Conservation (phyloP, 768 basidiomycete species). For the Obba rivulosa region DNA sequence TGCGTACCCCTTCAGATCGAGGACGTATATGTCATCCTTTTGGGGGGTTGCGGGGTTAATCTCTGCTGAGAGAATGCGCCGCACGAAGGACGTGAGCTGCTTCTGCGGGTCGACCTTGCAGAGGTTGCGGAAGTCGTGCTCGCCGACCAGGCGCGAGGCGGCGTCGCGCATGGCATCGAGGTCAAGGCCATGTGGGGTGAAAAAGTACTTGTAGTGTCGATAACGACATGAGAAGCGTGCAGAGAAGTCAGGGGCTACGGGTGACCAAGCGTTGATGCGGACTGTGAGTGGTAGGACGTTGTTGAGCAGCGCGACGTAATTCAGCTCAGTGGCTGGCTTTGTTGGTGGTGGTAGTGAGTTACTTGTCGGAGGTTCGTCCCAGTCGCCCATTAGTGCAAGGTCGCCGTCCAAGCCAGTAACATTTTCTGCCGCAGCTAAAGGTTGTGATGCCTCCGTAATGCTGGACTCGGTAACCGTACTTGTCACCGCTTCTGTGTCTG, state of each 20-base stretch:
- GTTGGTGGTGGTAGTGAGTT: slow-evolving; percentile 14
- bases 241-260: slow-evolving; percentile 73
- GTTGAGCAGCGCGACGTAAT: slow-evolving; percentile 80
- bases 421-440: slow-evolving; percentile 3
- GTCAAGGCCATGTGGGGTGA: slow-evolving; percentile 64
- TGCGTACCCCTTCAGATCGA: slow-evolving; percentile 83
- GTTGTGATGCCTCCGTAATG: not conserved
- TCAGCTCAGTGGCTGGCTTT: slow-evolving; percentile 43
- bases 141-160: slow-evolving; percentile 67
- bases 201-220: slow-evolving; percentile 98
- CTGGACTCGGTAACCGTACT: not conserved
- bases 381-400: slow-evolving; percentile 33
- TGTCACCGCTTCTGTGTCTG: too few relatives aligned
- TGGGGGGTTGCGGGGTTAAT: slow-evolving; percentile 40
- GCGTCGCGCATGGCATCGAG: slow-evolving; percentile 71
- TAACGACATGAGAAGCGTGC: slow-evolving; percentile 82
- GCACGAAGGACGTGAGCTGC: slow-evolving; percentile 76
- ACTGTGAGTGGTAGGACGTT: slow-evolving; percentile 85
- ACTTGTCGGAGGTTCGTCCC: slow-evolving; percentile 21
- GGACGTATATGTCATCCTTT: slow-evolving; percentile 47
- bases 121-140: slow-evolving; percentile 94
- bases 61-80: slow-evolving; percentile 63
- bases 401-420: slow-evolving; percentile 31
- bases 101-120: slow-evolving; percentile 92
- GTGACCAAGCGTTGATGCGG: slow-evolving; percentile 91